Evolutionary conservation across 2,329 filamentous ascomycete genomes (phyloP).

Genomic region (Aspergillus jensenii): DNA sequence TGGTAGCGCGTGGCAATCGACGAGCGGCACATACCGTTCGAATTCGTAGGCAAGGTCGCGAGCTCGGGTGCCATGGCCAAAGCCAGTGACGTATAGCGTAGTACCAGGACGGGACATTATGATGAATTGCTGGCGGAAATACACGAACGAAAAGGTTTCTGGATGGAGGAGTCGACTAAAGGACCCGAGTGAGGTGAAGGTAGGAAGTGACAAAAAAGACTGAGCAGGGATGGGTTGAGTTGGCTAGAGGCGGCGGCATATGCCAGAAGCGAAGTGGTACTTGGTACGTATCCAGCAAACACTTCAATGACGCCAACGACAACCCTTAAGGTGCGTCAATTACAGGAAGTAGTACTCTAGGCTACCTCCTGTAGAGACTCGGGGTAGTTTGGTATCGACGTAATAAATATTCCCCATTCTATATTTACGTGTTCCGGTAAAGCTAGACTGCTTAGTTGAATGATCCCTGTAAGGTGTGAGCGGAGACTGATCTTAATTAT

Average conservation of each 20-base stretch:
- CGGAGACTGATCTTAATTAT: too few relatives aligned
- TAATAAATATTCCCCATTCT: not conserved
- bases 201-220: constrained; percentile 6
- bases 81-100: constrained; percentile 97
- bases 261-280: constrained; percentile 5
- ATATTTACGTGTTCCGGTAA: not conserved
- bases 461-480: not conserved
- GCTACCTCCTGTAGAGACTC: too few relatives aligned
- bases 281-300: too few relatives aligned
- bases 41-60: constrained; percentile 99
- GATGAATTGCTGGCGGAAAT: not conserved
- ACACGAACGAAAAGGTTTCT: not conserved
- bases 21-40: constrained; percentile 91
- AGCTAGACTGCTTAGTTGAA: not conserved
- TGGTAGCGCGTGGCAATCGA: constrained; percentile 43
- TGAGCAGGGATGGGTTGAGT: not conserved
- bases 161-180: not conserved
- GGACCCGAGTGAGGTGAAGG: not conserved
- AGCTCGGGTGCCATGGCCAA: constrained; percentile 96
- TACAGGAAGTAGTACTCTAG: too few relatives aligned
- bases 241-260: constrained; percentile 5
- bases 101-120: constrained; percentile 88
- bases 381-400: not conserved
- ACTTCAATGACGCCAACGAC: too few relatives aligned
- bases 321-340: too few relatives aligned